These are phyloP conservation scores for Schwanniomyces occidentalis DNA, from an alignment of 805 yeast genomes.

Conservation along the genomic window DNA sequence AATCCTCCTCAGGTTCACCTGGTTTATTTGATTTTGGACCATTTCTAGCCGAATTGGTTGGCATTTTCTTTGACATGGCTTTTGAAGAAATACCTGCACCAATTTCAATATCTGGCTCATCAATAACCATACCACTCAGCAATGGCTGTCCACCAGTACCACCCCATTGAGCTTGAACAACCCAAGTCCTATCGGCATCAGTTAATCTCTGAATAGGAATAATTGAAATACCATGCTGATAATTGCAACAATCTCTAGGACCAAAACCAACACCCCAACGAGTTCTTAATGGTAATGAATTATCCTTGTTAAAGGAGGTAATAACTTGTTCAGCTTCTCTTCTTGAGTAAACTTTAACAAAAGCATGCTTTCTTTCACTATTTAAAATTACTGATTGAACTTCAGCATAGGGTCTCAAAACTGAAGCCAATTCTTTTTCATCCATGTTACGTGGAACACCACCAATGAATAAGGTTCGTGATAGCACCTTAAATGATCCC, in stretches of 20 bases:
- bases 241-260: constrained; percentile 97
- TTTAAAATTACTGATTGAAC: constrained; percentile 90
- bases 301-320: constrained; percentile 68
- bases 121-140: constrained; percentile 77
- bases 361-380: constrained; percentile 90
- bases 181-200: constrained; percentile 92
- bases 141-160: constrained; percentile 91
- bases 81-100: constrained; percentile 93
- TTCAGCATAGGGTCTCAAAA: constrained; percentile 82
- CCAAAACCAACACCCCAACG: constrained; percentile 99
- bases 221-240: constrained; percentile 83
- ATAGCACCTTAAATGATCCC: constrained; percentile 77
- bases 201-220: constrained; percentile 87
- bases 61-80: constrained; percentile 89
- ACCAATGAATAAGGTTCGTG: constrained; percentile 91
- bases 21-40: constrained; percentile 81
- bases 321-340: constrained; percentile 86
- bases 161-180: constrained; percentile 90
- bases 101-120: constrained; percentile 97
- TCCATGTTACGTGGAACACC: constrained; percentile 86
- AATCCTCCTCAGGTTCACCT: constrained; percentile 51
- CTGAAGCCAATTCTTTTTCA: constrained; percentile 66
- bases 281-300: constrained; percentile 67
- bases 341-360: constrained; percentile 90
- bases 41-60: constrained; percentile 81